Evolutionary conservation across 768 basidiomycete species (phyloP), one percentile per base, ranked within the genome.

Genomic region (Podaxis sp.): DNA sequence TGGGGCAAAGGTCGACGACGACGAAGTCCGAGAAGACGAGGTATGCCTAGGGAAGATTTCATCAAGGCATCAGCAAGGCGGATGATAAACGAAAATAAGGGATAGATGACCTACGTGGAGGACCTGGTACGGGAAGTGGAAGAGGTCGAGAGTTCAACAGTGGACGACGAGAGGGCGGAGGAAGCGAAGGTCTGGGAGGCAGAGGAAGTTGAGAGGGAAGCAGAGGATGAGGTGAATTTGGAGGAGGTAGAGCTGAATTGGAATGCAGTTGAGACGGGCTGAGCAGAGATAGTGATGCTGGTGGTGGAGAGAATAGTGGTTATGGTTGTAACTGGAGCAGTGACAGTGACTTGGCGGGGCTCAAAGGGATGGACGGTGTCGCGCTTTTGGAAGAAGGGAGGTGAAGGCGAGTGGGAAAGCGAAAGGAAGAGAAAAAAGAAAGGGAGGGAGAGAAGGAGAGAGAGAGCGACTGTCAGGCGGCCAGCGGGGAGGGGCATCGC

Each of bases 401-500:
- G 11, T 19, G 52, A 13, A 47, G 25, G 24, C 25, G 17, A 9
- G 36, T 13, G 43, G 12, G 22, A 27, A 27, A 24, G 15, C 3
- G n/a, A 49, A 19, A 22, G 50, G 38, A 38, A 17, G 47, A 55
- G 8, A 24, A 47, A 54, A 55, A 54, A 24, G 53, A 47, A 33
- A 13, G 29, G 24, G 17, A 43, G 50, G n/a, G 49, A 52, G 3
- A 27, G 17, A 60, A 33, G 19, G 19, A 47, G 41, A 37, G 43
- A 24, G 29, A 11, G 54, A 27, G 33, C 43, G 13, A 55, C 22
- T 15, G 46, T 37, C 43, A 27, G 52, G n/a, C 41, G 29, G 40
- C 49, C 51, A 60, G 50, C 40, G 59, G 41, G 40, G 36, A 33
- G 41, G 5, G n/a, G 17, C 59, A 60, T 60, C 59, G 27, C 38